Percentiles rank a stretch among this genome's conserved stretches.
Evolutionary conservation across 768 basidiomycete species (phyloP).

Genomic region (Symmetrospora coprosmae): DNA sequence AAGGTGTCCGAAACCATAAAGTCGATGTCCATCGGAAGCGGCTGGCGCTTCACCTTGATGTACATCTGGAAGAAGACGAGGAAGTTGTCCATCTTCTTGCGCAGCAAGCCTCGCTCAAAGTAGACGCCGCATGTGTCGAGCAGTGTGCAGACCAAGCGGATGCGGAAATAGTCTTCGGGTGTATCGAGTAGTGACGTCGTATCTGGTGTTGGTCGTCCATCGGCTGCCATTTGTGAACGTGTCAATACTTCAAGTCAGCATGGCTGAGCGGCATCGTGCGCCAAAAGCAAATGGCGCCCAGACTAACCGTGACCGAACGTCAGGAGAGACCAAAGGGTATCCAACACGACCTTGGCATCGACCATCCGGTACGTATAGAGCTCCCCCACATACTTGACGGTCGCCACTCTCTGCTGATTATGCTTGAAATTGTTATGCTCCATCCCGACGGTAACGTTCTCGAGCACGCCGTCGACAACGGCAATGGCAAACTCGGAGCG

Average conservation of each 20-base stretch:
- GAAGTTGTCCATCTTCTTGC: constrained; percentile 84
- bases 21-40: constrained; percentile 88
- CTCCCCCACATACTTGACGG: constrained; percentile 89
- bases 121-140: constrained; percentile 95
- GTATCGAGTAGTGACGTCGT: constrained; percentile 64
- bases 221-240: constrained; percentile 46
- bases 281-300: too few relatives aligned
- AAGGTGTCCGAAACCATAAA: constrained; percentile 93
- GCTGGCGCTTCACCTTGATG: constrained; percentile 64
- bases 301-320: constrained; percentile 91
- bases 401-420: constrained; percentile 82
- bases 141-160: constrained; percentile 77
- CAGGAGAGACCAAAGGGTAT: constrained; percentile 81
- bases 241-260: constrained; percentile 22
- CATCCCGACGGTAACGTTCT: constrained; percentile 75
- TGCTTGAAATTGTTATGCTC: constrained; percentile 90
- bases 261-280: neutral
- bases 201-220: constrained; percentile 71
- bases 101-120: constrained; percentile 84
- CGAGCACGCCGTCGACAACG: constrained; percentile 85
- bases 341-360: constrained; percentile 77
- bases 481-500: constrained; percentile 74
- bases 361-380: constrained; percentile 89
- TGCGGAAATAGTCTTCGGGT: constrained; percentile 90
- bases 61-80: constrained; percentile 92